phyloP scores from a whole-genome alignment of 2,329 filamentous ascomycete species.

The Aspergillus pseudotamarii region DNA sequence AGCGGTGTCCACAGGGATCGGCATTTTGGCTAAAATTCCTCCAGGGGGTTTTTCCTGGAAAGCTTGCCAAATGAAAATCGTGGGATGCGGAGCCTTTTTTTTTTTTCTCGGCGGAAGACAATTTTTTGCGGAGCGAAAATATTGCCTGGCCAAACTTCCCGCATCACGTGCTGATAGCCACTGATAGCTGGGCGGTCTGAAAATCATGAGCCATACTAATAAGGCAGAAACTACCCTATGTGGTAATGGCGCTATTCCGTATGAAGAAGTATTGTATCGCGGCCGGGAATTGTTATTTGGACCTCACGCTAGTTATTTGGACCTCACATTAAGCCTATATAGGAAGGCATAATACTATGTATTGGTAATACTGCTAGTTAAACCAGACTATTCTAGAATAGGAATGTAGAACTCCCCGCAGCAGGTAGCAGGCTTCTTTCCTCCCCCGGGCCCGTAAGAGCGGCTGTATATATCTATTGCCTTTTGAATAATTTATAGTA shows the following conservation, averaged over 20 bases:
- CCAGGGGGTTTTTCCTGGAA: conserved; percentile 6
- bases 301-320: too few relatives aligned
- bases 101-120: conserved; percentile 5
- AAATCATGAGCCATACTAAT: not conserved
- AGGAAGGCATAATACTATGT: too few relatives aligned
- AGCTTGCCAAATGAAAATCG: not conserved
- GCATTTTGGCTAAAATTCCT: conserved; percentile 29
- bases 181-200: conserved; percentile 10
- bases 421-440: too few relatives aligned
- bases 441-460: too few relatives aligned
- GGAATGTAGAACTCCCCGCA: too few relatives aligned
- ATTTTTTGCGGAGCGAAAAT: conserved; percentile 11
- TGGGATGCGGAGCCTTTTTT: not conserved
- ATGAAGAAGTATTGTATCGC: not conserved
- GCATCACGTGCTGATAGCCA: conserved; percentile 8
- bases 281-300: too few relatives aligned
- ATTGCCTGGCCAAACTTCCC: conserved; percentile 4
- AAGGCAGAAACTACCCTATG: not conserved
- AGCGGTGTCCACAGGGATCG: conserved; percentile 40
- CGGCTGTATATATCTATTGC: too few relatives aligned
- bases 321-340: too few relatives aligned
- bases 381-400: too few relatives aligned
- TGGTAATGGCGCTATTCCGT: not conserved
- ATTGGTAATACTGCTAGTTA: too few relatives aligned
- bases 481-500: too few relatives aligned